phyloP scores from a whole-genome alignment of 805 yeast species.

The Saccharomycopsis babjevae region DNA sequence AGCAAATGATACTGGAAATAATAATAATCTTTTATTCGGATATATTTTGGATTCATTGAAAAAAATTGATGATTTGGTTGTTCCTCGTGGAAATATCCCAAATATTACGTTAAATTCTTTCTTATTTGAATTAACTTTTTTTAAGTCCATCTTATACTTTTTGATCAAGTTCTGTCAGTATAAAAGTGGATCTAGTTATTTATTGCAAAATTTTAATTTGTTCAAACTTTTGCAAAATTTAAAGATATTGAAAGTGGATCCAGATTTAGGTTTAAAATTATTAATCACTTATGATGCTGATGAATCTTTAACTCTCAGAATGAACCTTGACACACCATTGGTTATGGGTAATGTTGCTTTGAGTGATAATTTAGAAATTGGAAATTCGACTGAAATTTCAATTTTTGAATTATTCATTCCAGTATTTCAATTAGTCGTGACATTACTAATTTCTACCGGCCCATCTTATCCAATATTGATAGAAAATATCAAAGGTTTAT shows the following conservation, averaged over 20 bases:
- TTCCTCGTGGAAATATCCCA: neutral
- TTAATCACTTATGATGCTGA: slow-evolving; percentile 29
- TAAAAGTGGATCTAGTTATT: slow-evolving; percentile 63
- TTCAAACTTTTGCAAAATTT: slow-evolving; percentile 51
- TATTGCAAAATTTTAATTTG: slow-evolving; percentile 58
- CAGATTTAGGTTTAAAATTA: slow-evolving; percentile 61
- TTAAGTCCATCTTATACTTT: slow-evolving; percentile 60
- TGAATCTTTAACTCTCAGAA: slow-evolving; percentile 23
- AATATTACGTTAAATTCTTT: slow-evolving; percentile 36
- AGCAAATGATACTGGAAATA: slow-evolving; percentile 26
- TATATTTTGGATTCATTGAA: neutral
- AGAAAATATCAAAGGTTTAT: slow-evolving; percentile 39
- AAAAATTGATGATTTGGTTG: neutral
- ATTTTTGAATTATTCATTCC: slow-evolving; percentile 63
- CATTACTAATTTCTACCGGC: slow-evolving; percentile 66
- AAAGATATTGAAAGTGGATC: slow-evolving; percentile 54
- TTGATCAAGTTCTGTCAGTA: slow-evolving; percentile 68
- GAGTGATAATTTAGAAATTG: slow-evolving; percentile 19
- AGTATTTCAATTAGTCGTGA: slow-evolving; percentile 57
- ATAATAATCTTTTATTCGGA: neutral
- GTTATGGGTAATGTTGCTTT: slow-evolving; percentile 24
- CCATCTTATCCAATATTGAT: slow-evolving; percentile 57
- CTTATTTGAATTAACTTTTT: slow-evolving; percentile 66
- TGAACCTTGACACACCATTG: slow-evolving; percentile 45
- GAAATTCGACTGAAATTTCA: slow-evolving; percentile 29